Evolutionary conservation across 1,284 basidiomycete species (phyloP).

Genomic region (Fomitopsis palustris): DNA sequence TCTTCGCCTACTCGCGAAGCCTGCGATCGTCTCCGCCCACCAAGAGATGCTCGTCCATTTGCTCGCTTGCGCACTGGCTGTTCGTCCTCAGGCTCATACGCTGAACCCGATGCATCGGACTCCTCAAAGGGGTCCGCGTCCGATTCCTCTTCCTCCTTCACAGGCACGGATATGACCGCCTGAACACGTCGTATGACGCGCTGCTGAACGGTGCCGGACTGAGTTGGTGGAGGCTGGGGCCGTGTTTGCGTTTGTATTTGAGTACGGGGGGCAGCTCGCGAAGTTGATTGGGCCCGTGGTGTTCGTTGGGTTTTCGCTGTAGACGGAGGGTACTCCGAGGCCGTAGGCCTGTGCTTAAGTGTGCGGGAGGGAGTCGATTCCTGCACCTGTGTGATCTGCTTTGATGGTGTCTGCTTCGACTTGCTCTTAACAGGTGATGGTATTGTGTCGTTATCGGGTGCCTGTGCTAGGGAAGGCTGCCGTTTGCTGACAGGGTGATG

Average conservation of each 20-base stretch:
- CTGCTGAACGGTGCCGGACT: constrained; percentile 11
- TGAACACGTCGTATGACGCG: constrained; percentile 40
- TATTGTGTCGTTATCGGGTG: constrained; percentile 1
- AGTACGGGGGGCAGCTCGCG: constrained; percentile 5
- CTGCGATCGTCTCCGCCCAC: neutral
- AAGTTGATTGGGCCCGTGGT: constrained; percentile 3
- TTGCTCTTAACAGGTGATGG: neutral
- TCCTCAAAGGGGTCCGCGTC: constrained; percentile 15
- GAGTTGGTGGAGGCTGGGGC: constrained; percentile 3
- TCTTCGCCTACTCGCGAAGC: constrained; percentile 17
- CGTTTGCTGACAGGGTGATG: constrained; percentile 8
- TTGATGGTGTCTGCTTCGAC: constrained; percentile 1
- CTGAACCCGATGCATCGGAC: constrained; percentile 16
- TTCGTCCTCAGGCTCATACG: constrained; percentile 17
- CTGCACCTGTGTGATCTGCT: neutral
- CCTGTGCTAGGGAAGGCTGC: neutral
- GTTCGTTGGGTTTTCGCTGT: constrained; percentile 1
- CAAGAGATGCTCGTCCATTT: constrained; percentile 6
- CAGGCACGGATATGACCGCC: constrained; percentile 39
- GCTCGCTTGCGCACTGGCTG: neutral
- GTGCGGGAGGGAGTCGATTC: constrained; percentile 1
- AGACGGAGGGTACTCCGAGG: neutral
- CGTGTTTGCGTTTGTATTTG: neutral
- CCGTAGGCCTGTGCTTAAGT: neutral
- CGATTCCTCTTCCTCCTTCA: constrained; percentile 39